Conservation (phyloP, 352 stramenopile genomes). For the Phytophthora pisi region DNA sequence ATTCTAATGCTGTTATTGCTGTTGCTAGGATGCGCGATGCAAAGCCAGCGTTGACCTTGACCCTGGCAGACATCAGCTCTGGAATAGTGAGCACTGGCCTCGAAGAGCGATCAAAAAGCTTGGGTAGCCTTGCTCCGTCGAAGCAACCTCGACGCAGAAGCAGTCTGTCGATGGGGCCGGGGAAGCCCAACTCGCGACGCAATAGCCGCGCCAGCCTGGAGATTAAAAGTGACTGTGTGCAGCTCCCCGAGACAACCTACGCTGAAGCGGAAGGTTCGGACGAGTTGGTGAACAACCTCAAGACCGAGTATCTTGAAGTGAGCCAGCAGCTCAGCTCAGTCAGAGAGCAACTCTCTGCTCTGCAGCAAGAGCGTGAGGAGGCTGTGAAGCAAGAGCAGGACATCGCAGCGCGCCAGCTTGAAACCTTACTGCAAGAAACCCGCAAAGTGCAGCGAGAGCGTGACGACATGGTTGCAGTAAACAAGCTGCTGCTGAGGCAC, state of each 20-base stretch:
- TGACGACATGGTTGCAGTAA: slow-evolving; percentile 48
- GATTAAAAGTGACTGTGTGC: slow-evolving; percentile 29
- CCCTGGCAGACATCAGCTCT: slow-evolving; percentile 42
- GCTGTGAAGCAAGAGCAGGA: slow-evolving; percentile 24
- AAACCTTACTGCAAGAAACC: slow-evolving; percentile 33
- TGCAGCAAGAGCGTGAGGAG: slow-evolving; percentile 23
- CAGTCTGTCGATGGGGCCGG: slow-evolving; percentile 28
- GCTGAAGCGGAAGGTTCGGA: slow-evolving; percentile 11
- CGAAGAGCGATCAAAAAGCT: slow-evolving; percentile 27
- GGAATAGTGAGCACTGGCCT: slow-evolving; percentile 12
- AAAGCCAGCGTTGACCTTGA: slow-evolving; percentile 48
- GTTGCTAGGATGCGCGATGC: slow-evolving; percentile 50
- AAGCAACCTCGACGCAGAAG: slow-evolving; percentile 31
- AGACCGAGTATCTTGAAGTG: slow-evolving; percentile 39
- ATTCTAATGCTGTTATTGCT: background rate
- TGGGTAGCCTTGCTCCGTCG: slow-evolving; percentile 15
- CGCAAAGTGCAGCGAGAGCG: slow-evolving; percentile 39
- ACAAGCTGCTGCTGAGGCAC: slow-evolving; percentile 41
- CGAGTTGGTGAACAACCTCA: slow-evolving; percentile 31
- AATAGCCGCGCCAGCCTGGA: slow-evolving; percentile 18
- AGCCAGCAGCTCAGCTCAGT: slow-evolving; percentile 35
- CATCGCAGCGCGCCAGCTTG: slow-evolving; percentile 25
- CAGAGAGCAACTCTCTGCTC: slow-evolving; percentile 20
- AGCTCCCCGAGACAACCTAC: slow-evolving; percentile 24
- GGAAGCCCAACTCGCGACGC: slow-evolving; percentile 21